phyloP scores from a whole-genome alignment of 2,329 filamentous ascomycete species.

The Cyclaneusma minus region DNA sequence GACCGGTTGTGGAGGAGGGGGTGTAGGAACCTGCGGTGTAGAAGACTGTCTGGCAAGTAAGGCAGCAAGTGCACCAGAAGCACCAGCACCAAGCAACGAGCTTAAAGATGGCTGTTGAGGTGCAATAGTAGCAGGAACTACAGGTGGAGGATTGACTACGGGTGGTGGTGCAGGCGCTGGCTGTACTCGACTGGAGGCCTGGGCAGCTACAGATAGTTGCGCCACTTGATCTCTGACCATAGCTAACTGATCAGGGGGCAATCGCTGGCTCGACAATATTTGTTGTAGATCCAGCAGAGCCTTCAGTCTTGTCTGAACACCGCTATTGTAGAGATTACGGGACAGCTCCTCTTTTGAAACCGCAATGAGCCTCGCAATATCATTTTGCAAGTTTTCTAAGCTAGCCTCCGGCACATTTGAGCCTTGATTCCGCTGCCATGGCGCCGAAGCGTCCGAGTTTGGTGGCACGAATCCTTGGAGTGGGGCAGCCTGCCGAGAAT shows the following conservation, averaged over 20 bases:
- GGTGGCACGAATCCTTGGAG: too few species aligned
- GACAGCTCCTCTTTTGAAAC: constrained; percentile 60
- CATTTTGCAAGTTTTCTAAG: constrained; percentile 63
- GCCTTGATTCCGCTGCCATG: constrained; percentile 14
- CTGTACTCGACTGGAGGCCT: constrained; percentile 18
- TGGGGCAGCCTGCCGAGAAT: constrained; percentile 10
- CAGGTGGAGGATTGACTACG: constrained; percentile 13
- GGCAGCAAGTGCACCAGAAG: constrained; percentile 42
- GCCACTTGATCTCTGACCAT: constrained; percentile 76
- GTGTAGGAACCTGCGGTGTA: constrained; percentile 30
- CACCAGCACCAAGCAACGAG: constrained; percentile 32
- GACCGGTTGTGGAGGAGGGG: constrained; percentile 11
- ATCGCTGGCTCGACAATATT: constrained; percentile 60
- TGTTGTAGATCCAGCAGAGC: constrained; percentile 75
- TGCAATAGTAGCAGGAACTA: constrained; percentile 8
- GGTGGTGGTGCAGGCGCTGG: constrained; percentile 16
- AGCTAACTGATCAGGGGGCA: constrained; percentile 69
- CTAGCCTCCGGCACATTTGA: constrained; percentile 31
- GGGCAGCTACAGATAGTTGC: constrained; percentile 34
- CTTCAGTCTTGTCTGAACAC: constrained; percentile 64
- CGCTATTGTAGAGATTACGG: constrained; percentile 58
- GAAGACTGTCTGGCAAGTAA: constrained; percentile 37
- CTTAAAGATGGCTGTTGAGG: constrained; percentile 30
- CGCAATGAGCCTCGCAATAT: constrained; percentile 66
- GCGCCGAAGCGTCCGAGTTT: constrained; percentile 22